These are phyloP conservation scores for Lanmaoa pseudosensibilis DNA, from an alignment of 768 basidiomycete species.

Conservation along the genomic window DNA sequence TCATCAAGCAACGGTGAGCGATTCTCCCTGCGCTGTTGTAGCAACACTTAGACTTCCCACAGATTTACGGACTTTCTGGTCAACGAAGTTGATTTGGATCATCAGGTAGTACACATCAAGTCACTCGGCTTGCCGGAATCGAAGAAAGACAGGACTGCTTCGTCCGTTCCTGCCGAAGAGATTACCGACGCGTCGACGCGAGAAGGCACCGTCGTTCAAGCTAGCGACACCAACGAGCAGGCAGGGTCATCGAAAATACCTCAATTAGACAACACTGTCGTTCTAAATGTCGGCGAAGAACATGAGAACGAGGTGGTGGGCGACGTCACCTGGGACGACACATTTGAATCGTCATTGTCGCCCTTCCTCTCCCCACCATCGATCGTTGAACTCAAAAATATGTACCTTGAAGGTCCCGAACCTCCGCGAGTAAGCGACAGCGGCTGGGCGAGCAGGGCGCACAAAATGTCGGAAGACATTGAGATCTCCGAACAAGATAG, in stretches of 20 bases:
- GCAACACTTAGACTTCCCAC: slow-evolving; percentile 5
- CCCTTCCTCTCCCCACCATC: slow-evolving; percentile 63
- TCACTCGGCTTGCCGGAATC: slow-evolving; percentile 69
- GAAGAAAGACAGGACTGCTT: slow-evolving; percentile 39
- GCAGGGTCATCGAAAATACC: slow-evolving; percentile 5
- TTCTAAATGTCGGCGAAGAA: not conserved
- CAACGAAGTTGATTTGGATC: slow-evolving; percentile 81
- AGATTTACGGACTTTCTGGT: slow-evolving; percentile 99
- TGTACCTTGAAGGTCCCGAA: slow-evolving; percentile 80
- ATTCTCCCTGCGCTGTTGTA: not conserved
- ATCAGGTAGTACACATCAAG: slow-evolving; percentile 79
- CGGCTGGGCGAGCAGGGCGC: slow-evolving; percentile 65
- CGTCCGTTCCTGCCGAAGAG: slow-evolving; percentile 23
- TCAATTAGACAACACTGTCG: not conserved
- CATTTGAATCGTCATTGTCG: slow-evolving; percentile 53
- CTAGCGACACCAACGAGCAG: not conserved
- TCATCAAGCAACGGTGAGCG: slow-evolving; percentile 92
- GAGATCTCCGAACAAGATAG: slow-evolving; percentile 17
- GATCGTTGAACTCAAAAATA: slow-evolving; percentile 62
- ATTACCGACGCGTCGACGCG: slow-evolving; percentile 12
- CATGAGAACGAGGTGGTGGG: not conserved
- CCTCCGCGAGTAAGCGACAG: slow-evolving; percentile 71
- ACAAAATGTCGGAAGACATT: slow-evolving; percentile 34
- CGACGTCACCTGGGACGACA: slow-evolving; percentile 63
- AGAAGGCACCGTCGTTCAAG: slow-evolving; percentile 15